Base-by-base conservation (phyloP, 2,329 filamentous ascomycete species). In the Scopulariopsis brevicaulis region DNA sequence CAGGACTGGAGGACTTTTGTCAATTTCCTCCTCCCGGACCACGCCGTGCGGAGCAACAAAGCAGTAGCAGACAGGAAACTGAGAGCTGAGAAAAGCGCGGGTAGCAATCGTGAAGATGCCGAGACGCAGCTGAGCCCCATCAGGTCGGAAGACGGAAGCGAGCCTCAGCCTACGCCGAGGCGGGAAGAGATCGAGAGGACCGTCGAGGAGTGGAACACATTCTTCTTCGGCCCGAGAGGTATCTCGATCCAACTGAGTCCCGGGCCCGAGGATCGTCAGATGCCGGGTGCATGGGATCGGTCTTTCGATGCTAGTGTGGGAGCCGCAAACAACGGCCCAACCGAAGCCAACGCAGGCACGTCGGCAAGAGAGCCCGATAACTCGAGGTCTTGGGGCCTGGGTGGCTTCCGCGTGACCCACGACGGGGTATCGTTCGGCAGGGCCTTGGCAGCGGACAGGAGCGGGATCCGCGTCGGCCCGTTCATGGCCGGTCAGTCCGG, bases 1-100 rank as follows among this genome's bases (percentile, higher is more conserved):
- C 75, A 79, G 63, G 81, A 85, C 64, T 85, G 82, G 82, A 73
- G 74, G 40, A 83, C 81, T 0, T 84, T 85, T 66, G 62, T 81
- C 53, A 83, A 83, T 63, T 78, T 77, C 60, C 66, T 84, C 18
- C 65, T 84, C 24, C 80, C 82, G 0, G 69, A 77, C 57, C 74
- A 79, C 64, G 68, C 70, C 4, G 67, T 69, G 1, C 64, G 66
- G 18, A 67, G 68, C 20, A 83, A 81, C 62, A 74, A 76, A 24
- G 70, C 71, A 54, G 64, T 81, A 20, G 66, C 77, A 18, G 74
- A 80, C 60, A 72, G 77, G 57, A 82, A 83, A 63, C 61, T 77
- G 32, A 70, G 71, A 32, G 71, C 70, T 0, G 76, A 81, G 58
- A 68, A 66, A 5, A 64, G 61, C 15, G 65, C 72, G 10, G 64